Conservation (phyloP, 192 early-diverging fungal species). For the Lobosporangium transversale region DNA sequence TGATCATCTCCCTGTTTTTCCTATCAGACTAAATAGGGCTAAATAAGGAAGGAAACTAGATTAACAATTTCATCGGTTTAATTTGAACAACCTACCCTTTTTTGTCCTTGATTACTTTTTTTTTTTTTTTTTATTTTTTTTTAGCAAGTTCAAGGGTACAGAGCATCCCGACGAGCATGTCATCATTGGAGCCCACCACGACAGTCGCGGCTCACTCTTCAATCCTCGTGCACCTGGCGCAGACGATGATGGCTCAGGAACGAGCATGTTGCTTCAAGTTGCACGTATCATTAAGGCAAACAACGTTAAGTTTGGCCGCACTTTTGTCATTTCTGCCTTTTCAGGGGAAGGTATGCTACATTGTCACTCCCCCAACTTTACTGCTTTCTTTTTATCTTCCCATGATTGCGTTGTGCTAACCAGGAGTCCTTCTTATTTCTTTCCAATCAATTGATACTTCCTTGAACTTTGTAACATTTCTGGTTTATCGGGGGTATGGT, state of each 20-base stretch:
- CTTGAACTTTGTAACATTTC: background rate
- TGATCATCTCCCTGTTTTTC: too few relatives aligned
- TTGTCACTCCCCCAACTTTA: too few relatives aligned
- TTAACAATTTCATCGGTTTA: background rate
- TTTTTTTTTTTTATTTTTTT: constrained; percentile 3
- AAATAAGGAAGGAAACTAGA: constrained; percentile 20
- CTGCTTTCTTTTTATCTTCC: too few relatives aligned
- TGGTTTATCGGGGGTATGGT: background rate
- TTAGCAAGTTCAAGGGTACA: constrained; percentile 52
- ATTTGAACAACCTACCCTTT: constrained; percentile 1
- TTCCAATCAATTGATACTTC: too few relatives aligned
- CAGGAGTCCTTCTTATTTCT: too few relatives aligned
- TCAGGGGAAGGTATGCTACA: constrained; percentile 52
- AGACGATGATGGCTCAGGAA: constrained; percentile 55
- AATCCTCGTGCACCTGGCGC: constrained; percentile 55
- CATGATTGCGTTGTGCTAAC: too few relatives aligned
- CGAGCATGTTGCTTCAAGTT: constrained; percentile 52
- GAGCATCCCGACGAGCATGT: constrained; percentile 55
- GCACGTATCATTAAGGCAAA: constrained; percentile 46
- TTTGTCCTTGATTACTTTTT: background rate
- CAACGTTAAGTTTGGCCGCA: constrained; percentile 49
- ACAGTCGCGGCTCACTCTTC: constrained; percentile 52
- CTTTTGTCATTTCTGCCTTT: constrained; percentile 51
- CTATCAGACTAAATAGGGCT: too few relatives aligned
- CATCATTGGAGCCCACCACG: constrained; percentile 58